Evolutionary conservation across 139 green algal genomes (phyloP), one percentile per base, ranked within the genome.

Genomic region (Tetradesmus lagerheimii): DNA sequence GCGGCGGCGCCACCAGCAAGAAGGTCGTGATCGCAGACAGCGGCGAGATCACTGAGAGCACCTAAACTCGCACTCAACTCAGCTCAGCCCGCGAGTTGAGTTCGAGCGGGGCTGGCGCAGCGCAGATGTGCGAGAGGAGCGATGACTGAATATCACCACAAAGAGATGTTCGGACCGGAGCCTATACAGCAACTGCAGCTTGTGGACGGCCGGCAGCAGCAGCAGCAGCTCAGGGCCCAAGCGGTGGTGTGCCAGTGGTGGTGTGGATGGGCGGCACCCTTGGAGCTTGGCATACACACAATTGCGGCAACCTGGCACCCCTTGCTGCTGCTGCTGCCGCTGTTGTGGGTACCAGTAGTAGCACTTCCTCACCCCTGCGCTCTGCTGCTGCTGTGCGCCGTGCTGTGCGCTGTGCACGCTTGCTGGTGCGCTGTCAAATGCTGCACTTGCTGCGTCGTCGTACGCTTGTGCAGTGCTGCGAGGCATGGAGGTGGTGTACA

Each of bases 401-500:
- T 37, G 66, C 66, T 35, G 66, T n/a, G n/a, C n/a, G n/a, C 27
- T 15, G 27, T 23, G 9, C 29, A 35, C 27, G 66, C 27, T 16
- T 35, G 66, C 14, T 83, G 77, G 15, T 57, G 77, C 11, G 34
- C 35, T n/a, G n/a, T n/a, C n/a, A n/a, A n/a, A 38, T 83, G 76
- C 34, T 77, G 71, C 71, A 15, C 38, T 38, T 39, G 80, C 81
- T 79, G 83, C 20, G 76, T n/a, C 47, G 20, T 62, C 20, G 47
- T 62, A 62, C 8, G 20, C n/a, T 77, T 25, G 57, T 80, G 76
- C 91, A 95, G 97, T 99, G 0, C 83, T 99, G 25, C 94, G 98
- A 76, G 98, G 98, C 87, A 98, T 99, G 97, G 96, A 99, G 74
- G 90, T 99, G 6, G 97, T 99, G 81, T 93, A 95, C 78, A 96